phyloP scores from a whole-genome alignment of 2,329 filamentous ascomycete species.

The Cladosporium sp. region DNA sequence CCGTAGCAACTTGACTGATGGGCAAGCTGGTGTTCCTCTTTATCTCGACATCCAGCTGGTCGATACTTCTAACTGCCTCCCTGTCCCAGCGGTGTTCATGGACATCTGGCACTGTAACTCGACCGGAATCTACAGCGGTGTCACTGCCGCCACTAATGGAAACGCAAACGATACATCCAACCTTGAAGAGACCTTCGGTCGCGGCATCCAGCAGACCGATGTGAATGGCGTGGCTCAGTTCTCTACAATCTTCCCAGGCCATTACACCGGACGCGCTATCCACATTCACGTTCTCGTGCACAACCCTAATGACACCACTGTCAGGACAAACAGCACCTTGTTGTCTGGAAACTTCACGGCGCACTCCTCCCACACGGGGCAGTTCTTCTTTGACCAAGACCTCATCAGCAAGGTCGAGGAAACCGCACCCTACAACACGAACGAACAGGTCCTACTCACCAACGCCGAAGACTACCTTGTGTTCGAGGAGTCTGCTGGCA shows the following conservation, averaged over 20 bases:
- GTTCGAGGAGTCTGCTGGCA: conserved; percentile 41
- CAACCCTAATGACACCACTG: conserved; percentile 27
- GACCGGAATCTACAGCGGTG: conserved; percentile 42
- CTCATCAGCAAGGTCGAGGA: conserved; percentile 51
- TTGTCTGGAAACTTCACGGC: conserved; percentile 48
- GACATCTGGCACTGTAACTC: conserved; percentile 46
- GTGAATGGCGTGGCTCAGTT: conserved; percentile 29
- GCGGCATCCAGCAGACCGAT: conserved; percentile 38
- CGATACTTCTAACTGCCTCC: conserved; percentile 38
- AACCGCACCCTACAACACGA: conserved; percentile 40
- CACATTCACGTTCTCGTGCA: conserved; percentile 40
- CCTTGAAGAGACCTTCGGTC: conserved; percentile 33
- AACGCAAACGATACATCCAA: background rate
- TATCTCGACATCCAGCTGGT: conserved; percentile 42
- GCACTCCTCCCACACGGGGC: conserved; percentile 56
- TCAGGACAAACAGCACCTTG: conserved; percentile 48
- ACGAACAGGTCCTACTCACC: conserved; percentile 40
- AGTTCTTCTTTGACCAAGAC: conserved; percentile 60
- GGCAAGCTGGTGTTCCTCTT: conserved; percentile 37
- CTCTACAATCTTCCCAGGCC: conserved; percentile 41
- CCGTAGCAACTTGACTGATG: conserved; percentile 38
- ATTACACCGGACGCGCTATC: conserved; percentile 37
- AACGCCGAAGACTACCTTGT: conserved; percentile 49
- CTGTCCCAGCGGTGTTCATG: conserved; percentile 37
- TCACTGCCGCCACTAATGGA: conserved; percentile 23